Percentiles rank a stretch among this genome's conserved stretches.
Conservation (phyloP, 805 yeast species). For the Brettanomyces custersianus region DNA sequence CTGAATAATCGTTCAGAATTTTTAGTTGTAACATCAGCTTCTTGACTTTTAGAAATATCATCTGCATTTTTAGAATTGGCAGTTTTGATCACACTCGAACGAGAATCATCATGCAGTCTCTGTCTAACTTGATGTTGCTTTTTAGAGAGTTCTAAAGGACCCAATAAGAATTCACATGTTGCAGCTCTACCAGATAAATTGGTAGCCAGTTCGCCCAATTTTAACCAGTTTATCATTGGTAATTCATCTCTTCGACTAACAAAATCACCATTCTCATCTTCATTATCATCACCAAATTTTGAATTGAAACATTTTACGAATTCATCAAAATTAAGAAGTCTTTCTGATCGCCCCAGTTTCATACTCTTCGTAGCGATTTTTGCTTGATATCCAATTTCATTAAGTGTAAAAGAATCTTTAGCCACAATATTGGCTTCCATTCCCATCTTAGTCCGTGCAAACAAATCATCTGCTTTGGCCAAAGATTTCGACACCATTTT, state of each 20-base stretch:
- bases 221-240: constrained; percentile 46
- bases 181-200: constrained; percentile 37
- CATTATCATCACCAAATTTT: constrained; percentile 19
- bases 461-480: constrained; percentile 36
- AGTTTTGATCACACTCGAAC: constrained; percentile 29
- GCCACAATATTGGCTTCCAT: constrained; percentile 37
- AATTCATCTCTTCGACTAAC: constrained; percentile 5
- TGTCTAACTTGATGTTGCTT: constrained; percentile 28
- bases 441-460: constrained; percentile 30
- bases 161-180: constrained; percentile 54
- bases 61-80: constrained; percentile 47
- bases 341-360: constrained; percentile 46
- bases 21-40: constrained; percentile 48
- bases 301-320: constrained; percentile 32
- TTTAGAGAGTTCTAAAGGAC: constrained; percentile 59
- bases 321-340: constrained; percentile 39
- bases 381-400: constrained; percentile 52
- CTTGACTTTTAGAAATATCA: constrained; percentile 42
- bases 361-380: constrained; percentile 55
- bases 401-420: constrained; percentile 56
- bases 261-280: constrained; percentile 27
- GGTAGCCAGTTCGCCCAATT: constrained; percentile 44
- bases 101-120: constrained; percentile 36
- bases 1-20: constrained; percentile 48
- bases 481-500: constrained; percentile 36